phyloP scores from a whole-genome alignment of 2,329 filamentous ascomycete genomes.

The Dactylellina drechsleri region DNA sequence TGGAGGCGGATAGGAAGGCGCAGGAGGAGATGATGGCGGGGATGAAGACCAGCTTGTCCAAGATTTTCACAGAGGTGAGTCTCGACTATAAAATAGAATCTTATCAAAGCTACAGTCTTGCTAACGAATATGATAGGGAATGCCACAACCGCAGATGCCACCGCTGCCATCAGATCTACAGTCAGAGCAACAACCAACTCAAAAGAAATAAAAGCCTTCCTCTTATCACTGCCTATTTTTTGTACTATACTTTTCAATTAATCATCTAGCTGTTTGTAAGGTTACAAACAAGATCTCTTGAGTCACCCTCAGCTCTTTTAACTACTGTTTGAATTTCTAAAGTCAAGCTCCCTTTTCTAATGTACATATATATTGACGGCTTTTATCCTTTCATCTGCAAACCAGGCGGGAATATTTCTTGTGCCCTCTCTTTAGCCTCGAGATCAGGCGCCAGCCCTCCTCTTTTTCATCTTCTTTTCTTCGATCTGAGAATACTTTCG shows the following conservation, averaged over 20 bases:
- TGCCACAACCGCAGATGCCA: constrained; percentile 44
- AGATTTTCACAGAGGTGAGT: constrained; percentile 58
- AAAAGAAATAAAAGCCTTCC: constrained; percentile 26
- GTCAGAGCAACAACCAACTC: constrained; percentile 17
- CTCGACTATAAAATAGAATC: background rate
- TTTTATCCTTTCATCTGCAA: background rate
- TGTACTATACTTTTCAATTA: constrained; percentile 35
- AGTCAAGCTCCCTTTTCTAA: background rate
- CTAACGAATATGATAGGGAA: constrained; percentile 38
- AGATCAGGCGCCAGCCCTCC: background rate
- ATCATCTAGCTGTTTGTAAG: background rate
- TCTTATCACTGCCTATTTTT: background rate
- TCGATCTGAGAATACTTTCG: background rate
- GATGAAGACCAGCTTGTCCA: constrained; percentile 76
- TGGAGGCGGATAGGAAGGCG: constrained; percentile 89
- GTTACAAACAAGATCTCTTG: background rate
- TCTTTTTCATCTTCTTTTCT: background rate
- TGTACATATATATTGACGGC: background rate
- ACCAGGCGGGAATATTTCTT: background rate
- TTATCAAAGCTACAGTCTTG: background rate
- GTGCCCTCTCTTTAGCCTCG: background rate
- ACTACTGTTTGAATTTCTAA: background rate
- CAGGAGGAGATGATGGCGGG: constrained; percentile 90
- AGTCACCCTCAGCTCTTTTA: constrained; percentile 4
- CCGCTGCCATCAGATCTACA: constrained; percentile 29